Base-by-base conservation (phyloP, 1,139 yeast genomes). In the Lizanozyma gosingica region DNA sequence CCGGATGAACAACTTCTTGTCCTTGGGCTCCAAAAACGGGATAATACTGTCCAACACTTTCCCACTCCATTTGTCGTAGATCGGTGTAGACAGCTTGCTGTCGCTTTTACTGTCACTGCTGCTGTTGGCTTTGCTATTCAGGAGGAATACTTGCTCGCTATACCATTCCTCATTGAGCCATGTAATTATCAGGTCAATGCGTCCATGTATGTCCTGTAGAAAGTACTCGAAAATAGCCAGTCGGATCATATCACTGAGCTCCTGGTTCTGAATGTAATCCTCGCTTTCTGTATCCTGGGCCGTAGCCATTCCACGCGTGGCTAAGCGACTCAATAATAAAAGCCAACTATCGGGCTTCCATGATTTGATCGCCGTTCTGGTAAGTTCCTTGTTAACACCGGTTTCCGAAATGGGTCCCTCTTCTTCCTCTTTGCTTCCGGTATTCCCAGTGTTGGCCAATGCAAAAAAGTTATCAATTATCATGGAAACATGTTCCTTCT, bases 161-260 rank as follows among this genome's bases (percentile, higher is more conserved):
- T 80, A 90, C 95, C 97, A 94, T 59, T 94, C 98, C 59, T 92
- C 98, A 52, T 85, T 90, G 41, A 94, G 65, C 99, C 99, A 94
- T 46, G 84, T 88, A 34, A 90, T 78, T n/a, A 86, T 78, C 34
- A 83, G 63, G 45, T 86, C 95, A 14, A 90, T 72, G 35, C 92
- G 67, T 11, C 68, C 71, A 44, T 84, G 82, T 48, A 90, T 82
- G 52, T 83, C 85, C 15, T 75, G 81, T 52, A 87, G 68, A 43
- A 87, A 82, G 56, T 82, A 84, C 35, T 78, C 79, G 47, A 83
- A 81, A 8, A 94, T 64, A 14, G 87, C 76, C 14, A 74, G 77
- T 47, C 97, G 69, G 14, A 90, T 76, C 51, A 78, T 57, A 43
- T 78, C 75, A 42, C 86, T 69, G 52, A 81, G 59, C 41, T 65